Conservation (phyloP, 2,329 filamentous ascomycete species). For the Torrubiella hemipterigena region DNA sequence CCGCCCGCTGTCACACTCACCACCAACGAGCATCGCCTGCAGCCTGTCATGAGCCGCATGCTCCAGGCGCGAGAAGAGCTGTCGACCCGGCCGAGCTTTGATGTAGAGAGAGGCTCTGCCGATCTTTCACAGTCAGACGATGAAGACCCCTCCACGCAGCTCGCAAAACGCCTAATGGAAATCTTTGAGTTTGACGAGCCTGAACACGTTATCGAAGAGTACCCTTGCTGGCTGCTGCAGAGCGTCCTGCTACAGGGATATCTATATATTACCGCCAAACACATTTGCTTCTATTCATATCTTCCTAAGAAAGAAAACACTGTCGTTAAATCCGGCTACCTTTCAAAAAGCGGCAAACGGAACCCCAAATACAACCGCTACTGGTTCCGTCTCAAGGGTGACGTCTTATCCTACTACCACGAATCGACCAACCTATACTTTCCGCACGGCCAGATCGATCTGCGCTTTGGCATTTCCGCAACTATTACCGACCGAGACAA, state of each 20-base stretch:
- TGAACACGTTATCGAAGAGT: slow-evolving; percentile 80
- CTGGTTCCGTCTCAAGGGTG: slow-evolving; percentile 87
- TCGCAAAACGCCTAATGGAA: slow-evolving; percentile 63
- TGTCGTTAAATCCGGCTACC: slow-evolving; percentile 73
- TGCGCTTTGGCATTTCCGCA: slow-evolving; percentile 86
- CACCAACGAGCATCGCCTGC: slow-evolving; percentile 34
- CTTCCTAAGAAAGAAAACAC: slow-evolving; percentile 83
- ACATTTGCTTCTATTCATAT: slow-evolving; percentile 96
- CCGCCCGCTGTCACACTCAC: slow-evolving; percentile 11
- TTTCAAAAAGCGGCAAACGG: slow-evolving; percentile 78
- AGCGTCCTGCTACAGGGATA: slow-evolving; percentile 88
- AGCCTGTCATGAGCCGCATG: slow-evolving; percentile 68
- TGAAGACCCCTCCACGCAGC: slow-evolving; percentile 36
- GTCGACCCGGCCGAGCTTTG: slow-evolving; percentile 44
- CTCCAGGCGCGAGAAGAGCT: slow-evolving; percentile 59
- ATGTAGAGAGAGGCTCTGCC: slow-evolving; percentile 33
- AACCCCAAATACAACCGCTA: slow-evolving; percentile 82
- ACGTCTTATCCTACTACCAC: slow-evolving; percentile 81
- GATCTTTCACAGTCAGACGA: slow-evolving; percentile 21
- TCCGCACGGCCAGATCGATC: slow-evolving; percentile 79
- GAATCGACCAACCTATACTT: slow-evolving; percentile 83
- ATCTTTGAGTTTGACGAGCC: slow-evolving; percentile 74
- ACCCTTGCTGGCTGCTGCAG: slow-evolving; percentile 85
- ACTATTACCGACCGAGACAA: slow-evolving; percentile 64
- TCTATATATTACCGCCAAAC: slow-evolving; percentile 85